Evolutionary conservation across 108 stramenopile species (phyloP), one percentile per base, ranked within the genome.

Genomic region (Pelagomonas calceolata): DNA sequence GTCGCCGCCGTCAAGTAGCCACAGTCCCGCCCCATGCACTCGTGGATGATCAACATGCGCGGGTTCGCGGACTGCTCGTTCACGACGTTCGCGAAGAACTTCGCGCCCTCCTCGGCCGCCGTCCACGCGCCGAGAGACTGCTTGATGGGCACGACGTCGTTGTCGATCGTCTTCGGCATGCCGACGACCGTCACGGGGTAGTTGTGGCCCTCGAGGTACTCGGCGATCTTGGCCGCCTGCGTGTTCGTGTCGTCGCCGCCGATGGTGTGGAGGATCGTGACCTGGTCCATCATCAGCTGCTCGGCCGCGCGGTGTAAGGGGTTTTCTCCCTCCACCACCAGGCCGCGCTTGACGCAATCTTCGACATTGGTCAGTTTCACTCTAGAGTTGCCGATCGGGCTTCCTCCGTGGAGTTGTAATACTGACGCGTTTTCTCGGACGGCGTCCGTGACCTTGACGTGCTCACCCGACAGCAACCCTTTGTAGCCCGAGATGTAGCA

Each of bases 211-310:
- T 87, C 86, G 45, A 91, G 80, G n/a, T 90, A 75, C 76, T 90
- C 91, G 36, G 90, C 88, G 21, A 94, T 84, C 33, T 84, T 81
- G 29, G 91, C 92, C 36, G 92, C 92, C 72, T 94, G 92, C 21
- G 92, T 94, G 79, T 91, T 94, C 71, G 92, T 94, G 66, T 94
- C 92, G 74, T 94, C 92, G 37, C 92, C 92, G 31, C 92, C 92
- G 73, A 94, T 91, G 44, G 92, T 94, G 81, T 94, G 92, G 51
- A 94, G 74, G 67, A 94, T 88, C 46, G 63, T 36, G 34, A 71
- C 70, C n/a, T 36, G 35, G 68, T 73, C 68, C 32, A 5, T 5
- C 60, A 43, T 63, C 26, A 68, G 65, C 32, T 81, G 88, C 67
- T 90, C 87, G 33, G 92, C 80, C 39, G 92, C 91, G 36, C 90